Base-by-base conservation (phyloP, 805 yeast genomes). In the Cyberlindnera nakhonratchasimensis region DNA sequence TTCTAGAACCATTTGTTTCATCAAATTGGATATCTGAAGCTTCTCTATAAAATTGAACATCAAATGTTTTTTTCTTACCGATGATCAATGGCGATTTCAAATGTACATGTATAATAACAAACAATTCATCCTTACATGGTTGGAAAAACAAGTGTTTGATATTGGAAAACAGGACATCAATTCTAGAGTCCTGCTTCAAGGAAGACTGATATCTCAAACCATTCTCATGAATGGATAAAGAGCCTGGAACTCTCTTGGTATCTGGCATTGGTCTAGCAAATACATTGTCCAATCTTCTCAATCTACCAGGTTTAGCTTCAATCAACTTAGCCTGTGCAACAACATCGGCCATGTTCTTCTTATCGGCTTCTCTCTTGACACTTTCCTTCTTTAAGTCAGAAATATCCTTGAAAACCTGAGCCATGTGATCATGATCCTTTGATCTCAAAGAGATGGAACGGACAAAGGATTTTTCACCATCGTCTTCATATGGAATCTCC, bases 251-350 rank as follows among this genome's bases (percentile, higher is more conserved):
- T 64, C 96, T 86, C 62, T 91, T 91, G n/a, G 96, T 85, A 62
- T 91, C 99, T 1, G 97, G 97, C 36, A 90, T 87, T 29, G 99
- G 99, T 62, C 98, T 82, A 37, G 90, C 84, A 61, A 82, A 88
- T 2, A 93, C 90, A 47, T 83, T 82, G 50, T 91, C 98, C 50
- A 93, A 70, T 61, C 91, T 80, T 65, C 81, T 80, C 28, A 96
- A 86, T 55, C 98, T 78, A 34, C 90, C 85, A 10, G 86, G 85
- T 60, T 79, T 81, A 44, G 83, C 76, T 64, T 90, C 96, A 46
- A 88, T 67, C 55, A 91, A 74, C 53, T 77, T 86, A 40, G 90
- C 98, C 67, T 91, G 99, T 35, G 86, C 82, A 23, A 91, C 91
- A 39, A 91, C 96, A 60, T 93, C 99, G 5, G 93, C 96, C 69